A percentile compares a stretch with the other conserved stretches of the same genome.
Evolutionary conservation across 116 monocot species (phyloP).

Genomic region (Thalassia testudinum): DNA sequence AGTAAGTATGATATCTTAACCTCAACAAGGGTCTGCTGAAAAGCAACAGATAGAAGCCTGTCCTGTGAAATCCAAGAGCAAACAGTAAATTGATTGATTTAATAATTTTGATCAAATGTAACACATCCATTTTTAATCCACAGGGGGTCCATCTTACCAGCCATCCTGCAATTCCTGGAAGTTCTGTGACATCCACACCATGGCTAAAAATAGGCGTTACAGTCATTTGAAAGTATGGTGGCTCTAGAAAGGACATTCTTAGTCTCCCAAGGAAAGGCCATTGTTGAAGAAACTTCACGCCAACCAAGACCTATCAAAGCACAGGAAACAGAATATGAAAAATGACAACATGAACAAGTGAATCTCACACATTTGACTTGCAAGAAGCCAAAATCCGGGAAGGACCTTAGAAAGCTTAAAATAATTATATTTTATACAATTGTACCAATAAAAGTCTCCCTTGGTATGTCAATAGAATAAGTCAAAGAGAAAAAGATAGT

Average conservation of each 20-base stretch:
- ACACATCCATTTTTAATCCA: no score
- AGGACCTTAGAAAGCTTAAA: no score
- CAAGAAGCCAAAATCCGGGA: no score
- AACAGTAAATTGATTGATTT: neutral
- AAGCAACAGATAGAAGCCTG: conserved; percentile 60
- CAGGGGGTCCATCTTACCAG: conserved; percentile 7
- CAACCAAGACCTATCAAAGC: conserved; percentile 42
- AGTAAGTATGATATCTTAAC: conserved; percentile 26
- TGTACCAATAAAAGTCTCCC: no score
- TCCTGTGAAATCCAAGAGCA: conserved; percentile 15
- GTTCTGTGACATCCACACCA: conserved; percentile 25
- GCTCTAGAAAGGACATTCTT: conserved; percentile 61
- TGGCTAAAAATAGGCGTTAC: conserved; percentile 24
- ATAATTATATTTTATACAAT: no score
- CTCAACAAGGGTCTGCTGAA: conserved; percentile 87
- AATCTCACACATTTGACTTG: no score
- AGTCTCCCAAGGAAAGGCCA: conserved; percentile 83
- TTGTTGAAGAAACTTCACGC: conserved; percentile 50
- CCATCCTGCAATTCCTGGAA: conserved; percentile 32
- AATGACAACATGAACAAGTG: no score
- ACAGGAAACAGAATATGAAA: no score
- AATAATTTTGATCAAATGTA: neutral
- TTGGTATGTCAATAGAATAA: no score
- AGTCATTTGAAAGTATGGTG: conserved; percentile 64
- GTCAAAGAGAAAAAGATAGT: no score